Evolutionary conservation across 805 yeast genomes (phyloP), one percentile per base, ranked within the genome.

Genomic region (Sungouiozyma intestinalis): DNA sequence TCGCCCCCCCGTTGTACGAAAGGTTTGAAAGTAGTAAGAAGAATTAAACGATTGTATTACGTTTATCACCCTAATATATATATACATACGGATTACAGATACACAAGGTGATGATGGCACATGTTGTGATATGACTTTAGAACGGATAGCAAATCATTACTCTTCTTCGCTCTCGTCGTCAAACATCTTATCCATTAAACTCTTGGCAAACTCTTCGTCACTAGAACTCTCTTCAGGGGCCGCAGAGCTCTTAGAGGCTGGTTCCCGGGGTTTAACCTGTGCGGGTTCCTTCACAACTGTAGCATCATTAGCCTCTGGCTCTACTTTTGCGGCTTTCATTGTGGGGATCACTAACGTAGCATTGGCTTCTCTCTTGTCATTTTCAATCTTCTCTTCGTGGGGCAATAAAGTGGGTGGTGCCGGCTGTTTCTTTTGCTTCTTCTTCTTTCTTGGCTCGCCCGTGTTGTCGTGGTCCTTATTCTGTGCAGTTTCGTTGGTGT

Each of bases 181-280:
- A 17, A 50, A 54, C 7, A 51, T 53, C 37, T 49, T 53, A 40
- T 53, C 51, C 58, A 60, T 56, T 17, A 61, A 47, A 35, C 57
- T 57, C 36, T 57, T 56, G 4, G 59, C 64, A 40, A 59, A 59
- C 18, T 59, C 64, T 39, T 57, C 65, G 34, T 60, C 66, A 42
- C 64, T 58, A 27, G 62, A 51, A 37, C 29, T 24, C 11, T 24
- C 29, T 24, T 52, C 46, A n/a, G 48, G 49, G 18, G 37, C 17
- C 15, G 29, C 33, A 24, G 32, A 33, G 20, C n/a, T 17, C 47
- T 16, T 31, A 14, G 41, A 11, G 11, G 32, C 31, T 19, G 35
- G 13, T n/a, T 16, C 39, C n/a, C n/a, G n/a, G n/a, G n/a, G n/a
- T n/a, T n/a, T n/a, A n/a, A n/a, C n/a, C n/a, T n/a, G n/a, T n/a